Evolutionary conservation across 2,329 filamentous ascomycete genomes (phyloP), one percentile per base, ranked within the genome.

Genomic region (Diplocarpon mali): DNA sequence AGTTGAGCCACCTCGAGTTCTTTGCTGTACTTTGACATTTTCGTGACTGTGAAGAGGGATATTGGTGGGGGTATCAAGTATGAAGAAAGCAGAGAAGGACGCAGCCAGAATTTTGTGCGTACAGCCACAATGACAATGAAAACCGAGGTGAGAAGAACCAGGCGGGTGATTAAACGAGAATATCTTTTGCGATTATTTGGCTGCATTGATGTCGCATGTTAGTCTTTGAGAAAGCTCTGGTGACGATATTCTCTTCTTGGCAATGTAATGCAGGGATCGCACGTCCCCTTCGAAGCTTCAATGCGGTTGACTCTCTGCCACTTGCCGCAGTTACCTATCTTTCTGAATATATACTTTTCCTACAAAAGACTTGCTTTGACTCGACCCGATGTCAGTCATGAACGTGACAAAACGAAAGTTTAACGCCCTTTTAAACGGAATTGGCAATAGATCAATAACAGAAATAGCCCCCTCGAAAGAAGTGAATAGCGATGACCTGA

Each of bases 1-100:
- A 95, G 78, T 63, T 90, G 81, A 50, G 89, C 89, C 44, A 94
- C 75, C 59, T 82, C 72, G 57, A 92, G 78, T 69, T 95, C 89
- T 53, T 80, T 77, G 47, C 75, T 70, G 71, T 92, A 94, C 34
- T 51, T 50, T 38, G 59, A 53, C 59, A 69, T 70, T 38, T 53
- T 60, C 52, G 59, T 45, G 45, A 45, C 48, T 24, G 49, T 44
- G 20, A 51, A 47, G 44, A 51, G 42, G 38, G 44, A 27, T 41
- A 31, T 30, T 35, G 37, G 44, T 41, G 44, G 44, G 38, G 29
- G 39, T 54, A 52, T 42, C 38, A 62, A 44, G 47, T 62, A 57
- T 38, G 52, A 52, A 17, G 56, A 57, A 36, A 60, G 45, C 39
- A 59, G 53, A 41, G 53, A 50, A 44, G 60, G 27, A 42, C 59